Conservation (phyloP, 1,284 basidiomycete species). For the Sporisorium graminicola region DNA sequence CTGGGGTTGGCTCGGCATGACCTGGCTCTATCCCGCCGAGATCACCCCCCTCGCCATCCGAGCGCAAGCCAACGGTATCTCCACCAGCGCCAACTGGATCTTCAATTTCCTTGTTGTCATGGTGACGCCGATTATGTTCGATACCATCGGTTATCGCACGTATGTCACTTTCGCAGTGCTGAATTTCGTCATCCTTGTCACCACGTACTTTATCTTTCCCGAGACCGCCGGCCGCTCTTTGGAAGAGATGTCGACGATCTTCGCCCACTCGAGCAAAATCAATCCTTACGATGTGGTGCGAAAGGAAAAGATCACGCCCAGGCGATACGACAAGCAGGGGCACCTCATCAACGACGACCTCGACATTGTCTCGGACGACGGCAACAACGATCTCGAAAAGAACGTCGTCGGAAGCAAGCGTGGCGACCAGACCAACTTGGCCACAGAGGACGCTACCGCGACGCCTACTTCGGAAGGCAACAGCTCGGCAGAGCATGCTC, state of each 20-base stretch:
- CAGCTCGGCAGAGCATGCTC: constrained; percentile 29
- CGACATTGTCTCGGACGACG: constrained; percentile 38
- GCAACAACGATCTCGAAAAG: constrained; percentile 42
- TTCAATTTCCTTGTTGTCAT: constrained; percentile 68
- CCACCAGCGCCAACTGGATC: constrained; percentile 63
- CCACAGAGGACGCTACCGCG: constrained; percentile 35
- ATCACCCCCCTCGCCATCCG: constrained; percentile 65
- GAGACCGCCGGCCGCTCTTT: constrained; percentile 63
- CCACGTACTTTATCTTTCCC: constrained; percentile 62
- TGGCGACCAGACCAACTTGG: constrained; percentile 26
- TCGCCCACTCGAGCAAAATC: constrained; percentile 57
- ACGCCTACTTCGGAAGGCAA: constrained; percentile 36
- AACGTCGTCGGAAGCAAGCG: constrained; percentile 16
- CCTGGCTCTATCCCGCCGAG: constrained; percentile 69
- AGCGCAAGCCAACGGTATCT: constrained; percentile 65
- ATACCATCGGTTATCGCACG: constrained; percentile 47
- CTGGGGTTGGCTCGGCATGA: constrained; percentile 68
- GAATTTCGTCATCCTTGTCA: constrained; percentile 55
- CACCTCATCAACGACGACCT: constrained; percentile 53
- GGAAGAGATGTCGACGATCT: constrained; percentile 66
- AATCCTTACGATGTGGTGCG: constrained; percentile 65
- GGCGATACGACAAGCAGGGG: constrained; percentile 63
- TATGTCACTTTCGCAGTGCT: constrained; percentile 58
- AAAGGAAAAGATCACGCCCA: constrained; percentile 56
- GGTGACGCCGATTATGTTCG: constrained; percentile 57